phyloP scores from a whole-genome alignment of 2,329 filamentous ascomycete species.

The Dactylellina haptotyla region DNA sequence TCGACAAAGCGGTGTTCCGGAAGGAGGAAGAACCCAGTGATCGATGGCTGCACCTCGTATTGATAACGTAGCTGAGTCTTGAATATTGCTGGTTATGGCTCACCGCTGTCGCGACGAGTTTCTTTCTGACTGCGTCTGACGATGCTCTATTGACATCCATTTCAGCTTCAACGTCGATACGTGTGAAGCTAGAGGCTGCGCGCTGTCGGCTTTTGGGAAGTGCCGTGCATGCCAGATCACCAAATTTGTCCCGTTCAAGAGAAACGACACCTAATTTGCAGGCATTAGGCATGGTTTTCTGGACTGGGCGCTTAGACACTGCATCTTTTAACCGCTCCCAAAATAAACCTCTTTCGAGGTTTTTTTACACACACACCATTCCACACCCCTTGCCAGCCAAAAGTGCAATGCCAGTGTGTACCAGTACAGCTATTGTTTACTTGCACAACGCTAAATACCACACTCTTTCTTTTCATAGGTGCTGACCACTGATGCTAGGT shows the following conservation, averaged over 20 bases:
- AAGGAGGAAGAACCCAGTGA: conserved; percentile 8
- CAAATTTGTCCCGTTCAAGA: conserved; percentile 31
- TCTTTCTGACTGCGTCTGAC: no score
- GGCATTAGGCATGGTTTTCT: conserved; percentile 41
- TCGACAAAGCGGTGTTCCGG: conserved; percentile 11
- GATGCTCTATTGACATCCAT: no score
- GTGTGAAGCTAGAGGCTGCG: no score
- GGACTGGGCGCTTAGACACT: conserved; percentile 51
- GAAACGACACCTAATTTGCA: conserved; percentile 19
- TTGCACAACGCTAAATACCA: neutral
- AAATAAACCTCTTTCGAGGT: conserved; percentile 28
- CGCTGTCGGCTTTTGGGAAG: conserved; percentile 22
- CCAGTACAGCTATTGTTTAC: neutral
- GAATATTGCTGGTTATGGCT: neutral
- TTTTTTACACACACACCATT: conserved; percentile 34
- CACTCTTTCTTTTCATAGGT: neutral
- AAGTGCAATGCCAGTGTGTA: conserved; percentile 27
- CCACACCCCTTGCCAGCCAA: conserved; percentile 8
- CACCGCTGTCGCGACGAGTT: neutral
- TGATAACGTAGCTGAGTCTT: conserved; percentile 15
- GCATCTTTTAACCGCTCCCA: conserved; percentile 49
- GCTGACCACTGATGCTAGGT: neutral
- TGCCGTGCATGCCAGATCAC: conserved; percentile 35
- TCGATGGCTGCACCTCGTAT: conserved; percentile 40
- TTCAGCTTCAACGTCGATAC: no score